Base-by-base conservation (phyloP, 768 basidiomycete genomes). In the Dacryopinax primogenitus region DNA sequence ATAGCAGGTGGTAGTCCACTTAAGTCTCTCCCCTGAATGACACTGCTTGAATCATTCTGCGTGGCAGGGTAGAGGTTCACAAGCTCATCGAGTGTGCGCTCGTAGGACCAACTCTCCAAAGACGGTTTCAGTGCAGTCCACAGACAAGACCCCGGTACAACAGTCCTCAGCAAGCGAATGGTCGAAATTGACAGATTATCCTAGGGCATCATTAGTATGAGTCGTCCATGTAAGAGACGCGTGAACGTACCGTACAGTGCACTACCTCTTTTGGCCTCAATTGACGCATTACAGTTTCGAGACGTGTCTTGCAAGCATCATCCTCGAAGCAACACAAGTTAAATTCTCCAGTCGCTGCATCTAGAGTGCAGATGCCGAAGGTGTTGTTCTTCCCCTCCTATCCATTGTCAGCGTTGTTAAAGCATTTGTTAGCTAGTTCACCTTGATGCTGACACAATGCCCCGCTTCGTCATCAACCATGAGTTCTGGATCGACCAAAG, bases 331-430 rank as follows among this genome's bases (percentile, higher is more conserved):
- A 79, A 64, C 89, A 88, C 71, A 99, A 73, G 71, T 92, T 87
- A 79, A 99, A 98, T 73, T 95, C 89, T 47, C 92, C 94, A 0
- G 96, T 99, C 1, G 96, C 83, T 66, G 92, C 94, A 73, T 99
- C 96, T 70, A 98, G 75, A 7, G 93, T 86, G 72, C 91, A 95
- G 41, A 97, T 76, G 0, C 96, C 96, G 70, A 96, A 98, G 26
- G 78, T 80, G 63, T 84, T 82, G 16, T 74, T 74, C 6, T 75
- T 77, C 21, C 78, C 73, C 9, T 77, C 78, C 18, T 80, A 78
- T 36, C 71, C 71, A 45, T 21, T 72, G 69, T 30, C 75, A 21
- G 21, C 9, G 35, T 11, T 18, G 66, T 4, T 21, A 33, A 37
- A n/a, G n/a, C 35, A 34, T 3, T 12, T 4, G 32, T 28, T 23